Evolutionary conservation across 2,329 filamentous ascomycete species (phyloP), one percentile per base, ranked within the genome.

Genomic region (Nigrograna mackinnonii): DNA sequence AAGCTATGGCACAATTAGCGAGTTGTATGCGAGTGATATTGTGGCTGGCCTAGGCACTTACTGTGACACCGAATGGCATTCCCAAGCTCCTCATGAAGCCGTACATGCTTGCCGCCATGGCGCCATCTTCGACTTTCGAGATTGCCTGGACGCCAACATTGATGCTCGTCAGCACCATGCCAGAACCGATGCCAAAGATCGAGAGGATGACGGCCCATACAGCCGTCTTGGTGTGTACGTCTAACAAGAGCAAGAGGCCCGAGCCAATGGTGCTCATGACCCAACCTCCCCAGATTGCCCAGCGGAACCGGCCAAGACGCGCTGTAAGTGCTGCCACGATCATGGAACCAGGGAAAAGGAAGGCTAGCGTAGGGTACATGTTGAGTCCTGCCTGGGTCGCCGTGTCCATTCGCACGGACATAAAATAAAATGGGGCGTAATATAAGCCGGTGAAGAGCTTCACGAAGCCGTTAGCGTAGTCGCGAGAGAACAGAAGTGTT

Each of bases 281-380:
- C 71, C 73, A 76, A 11, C 74, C 73, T 3, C 53, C 47, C 46
- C 71, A 73, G 32, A 75, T 67, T 3, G 69, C 65, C 70, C 71
- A 75, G 17, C 69, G 63, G 33, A 61, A 66, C 5, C 50, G 46
- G 5, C 61, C 60, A 20, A 62, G 41, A 2, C 56, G 47, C 4
- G 60, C 52, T 2, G 57, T 60, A 13, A 66, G 37, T 9, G 47
- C 37, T 1, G 58, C 48, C 2, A 64, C 57, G 12, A 60, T 22
- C 7, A 64, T 52, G 3, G 56, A 60, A 19, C 57, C 54, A 3
- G 62, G 60, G 6, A 63, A 18, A 9, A 65, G 45, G 67, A 68
- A 54, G 9, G 60, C 62, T 11, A 65, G 56, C 6, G 50, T 55
- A 4, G 70, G 64, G 4, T 74, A 49, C 4, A 74, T 40, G n/a